Conservation (phyloP, 2,329 filamentous ascomycete genomes). For the Fusarium lateritium region DNA sequence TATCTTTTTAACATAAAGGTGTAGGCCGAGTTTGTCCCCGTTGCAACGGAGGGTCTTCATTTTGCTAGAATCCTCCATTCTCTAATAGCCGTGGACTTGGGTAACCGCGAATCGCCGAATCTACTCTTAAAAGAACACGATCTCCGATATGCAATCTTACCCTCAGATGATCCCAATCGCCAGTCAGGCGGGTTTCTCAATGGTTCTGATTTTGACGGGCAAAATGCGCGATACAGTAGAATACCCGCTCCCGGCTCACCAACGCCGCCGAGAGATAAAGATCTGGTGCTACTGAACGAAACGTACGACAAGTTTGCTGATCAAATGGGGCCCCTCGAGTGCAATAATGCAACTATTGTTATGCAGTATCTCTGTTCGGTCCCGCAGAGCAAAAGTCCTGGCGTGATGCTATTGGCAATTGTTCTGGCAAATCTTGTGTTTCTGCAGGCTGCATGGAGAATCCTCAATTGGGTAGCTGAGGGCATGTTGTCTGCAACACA, state of each 20-base stretch:
- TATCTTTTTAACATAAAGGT: accelerated
- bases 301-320: slow-evolving; percentile 7
- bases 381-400: slow-evolving; percentile 24
- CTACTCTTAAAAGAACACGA: slow-evolving; percentile 7
- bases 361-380: slow-evolving; percentile 34
- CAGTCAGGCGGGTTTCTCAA: slow-evolving; percentile 5
- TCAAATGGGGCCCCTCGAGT: slow-evolving; percentile 6
- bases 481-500: slow-evolving; percentile 9
- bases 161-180: slow-evolving; percentile 24
- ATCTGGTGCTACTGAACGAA: slow-evolving; percentile 20
- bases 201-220: neutral
- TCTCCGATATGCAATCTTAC: slow-evolving; percentile 26
- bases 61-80: slow-evolving; percentile 23
- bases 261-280: neutral
- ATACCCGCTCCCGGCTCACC: slow-evolving; percentile 14
- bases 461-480: slow-evolving; percentile 17
- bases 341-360: slow-evolving; percentile 16
- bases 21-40: neutral
- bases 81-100: slow-evolving; percentile 24
- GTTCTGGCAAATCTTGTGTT: slow-evolving; percentile 33
- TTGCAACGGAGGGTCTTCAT: slow-evolving; percentile 20
- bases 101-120: slow-evolving; percentile 9
- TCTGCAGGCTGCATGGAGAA: slow-evolving; percentile 32
- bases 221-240: slow-evolving; percentile 1
- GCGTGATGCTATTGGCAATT: slow-evolving; percentile 29